Percentiles rank a stretch among this genome's conserved stretches.
Conservation (phyloP, 257 asterid species). For the Rubia yunnanensis region DNA sequence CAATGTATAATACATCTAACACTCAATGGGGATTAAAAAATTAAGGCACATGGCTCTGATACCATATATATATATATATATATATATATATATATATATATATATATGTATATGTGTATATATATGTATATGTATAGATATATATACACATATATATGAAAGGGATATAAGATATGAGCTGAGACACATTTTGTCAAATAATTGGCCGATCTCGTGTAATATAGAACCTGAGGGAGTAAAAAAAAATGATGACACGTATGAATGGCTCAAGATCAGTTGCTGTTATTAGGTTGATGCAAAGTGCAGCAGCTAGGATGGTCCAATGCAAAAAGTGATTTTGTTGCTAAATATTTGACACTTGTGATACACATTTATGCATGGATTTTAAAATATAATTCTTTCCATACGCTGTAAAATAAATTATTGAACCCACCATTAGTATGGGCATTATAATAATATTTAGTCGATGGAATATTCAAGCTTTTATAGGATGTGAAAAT, state of each 20-base stretch:
- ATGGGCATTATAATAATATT: no score
- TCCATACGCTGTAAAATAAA: background rate
- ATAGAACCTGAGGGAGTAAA: constrained; percentile 12
- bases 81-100: no score
- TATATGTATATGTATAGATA: no score
- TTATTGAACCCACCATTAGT: background rate
- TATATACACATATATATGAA: no score
- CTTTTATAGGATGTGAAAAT: background rate
- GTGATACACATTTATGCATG: background rate
- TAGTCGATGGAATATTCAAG: no score
- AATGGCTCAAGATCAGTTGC: background rate
- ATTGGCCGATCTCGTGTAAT: background rate
- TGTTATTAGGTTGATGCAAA: constrained; percentile 10
- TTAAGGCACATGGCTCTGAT: no score
- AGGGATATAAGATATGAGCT: background rate
- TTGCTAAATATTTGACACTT: background rate
- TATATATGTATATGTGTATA: no score
- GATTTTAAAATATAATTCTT: background rate
- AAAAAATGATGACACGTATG: background rate
- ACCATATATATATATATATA: no score
- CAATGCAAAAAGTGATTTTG: background rate
- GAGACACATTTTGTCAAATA: no score
- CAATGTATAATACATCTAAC: no score
- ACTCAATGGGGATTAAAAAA: no score
- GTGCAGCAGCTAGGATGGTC: constrained; percentile 8